These are phyloP conservation scores for Trematosphaeria pertusa DNA, from an alignment of 2,329 filamentous ascomycete species.

Conservation along the genomic window DNA sequence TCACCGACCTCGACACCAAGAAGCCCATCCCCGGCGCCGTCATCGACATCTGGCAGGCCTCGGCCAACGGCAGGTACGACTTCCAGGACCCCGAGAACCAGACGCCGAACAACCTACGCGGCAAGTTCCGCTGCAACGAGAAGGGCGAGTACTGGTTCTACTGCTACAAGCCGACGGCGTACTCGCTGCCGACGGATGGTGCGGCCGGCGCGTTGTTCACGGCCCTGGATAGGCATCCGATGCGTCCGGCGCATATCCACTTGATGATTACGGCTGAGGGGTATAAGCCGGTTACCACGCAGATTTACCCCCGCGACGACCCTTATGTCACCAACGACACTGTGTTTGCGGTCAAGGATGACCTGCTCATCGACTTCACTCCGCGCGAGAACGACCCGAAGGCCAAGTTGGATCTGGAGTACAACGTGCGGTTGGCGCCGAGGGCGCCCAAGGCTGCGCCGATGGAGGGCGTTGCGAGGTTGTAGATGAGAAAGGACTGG, in stretches of 20 bases:
- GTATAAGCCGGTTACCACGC: slow-evolving; percentile 64
- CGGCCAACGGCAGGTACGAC: slow-evolving; percentile 77
- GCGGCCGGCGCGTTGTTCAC: slow-evolving; percentile 62
- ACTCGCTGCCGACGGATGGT: slow-evolving; percentile 69
- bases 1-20: slow-evolving; percentile 70
- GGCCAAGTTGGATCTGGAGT: slow-evolving; percentile 66
- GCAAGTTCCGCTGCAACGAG: slow-evolving; percentile 75
- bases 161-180: slow-evolving; percentile 76
- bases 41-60: slow-evolving; percentile 81
- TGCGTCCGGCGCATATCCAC: slow-evolving; percentile 69
- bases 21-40: slow-evolving; percentile 71
- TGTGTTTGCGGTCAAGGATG: slow-evolving; percentile 68
- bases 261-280: slow-evolving; percentile 62
- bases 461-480: slow-evolving; percentile 39
- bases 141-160: slow-evolving; percentile 76
- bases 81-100: slow-evolving; percentile 77
- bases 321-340: slow-evolving; percentile 65
- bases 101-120: slow-evolving; percentile 75
- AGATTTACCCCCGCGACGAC: slow-evolving; percentile 66
- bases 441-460: slow-evolving; percentile 38
- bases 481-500: slow-evolving; percentile 38
- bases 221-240: slow-evolving; percentile 64
- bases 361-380: slow-evolving; percentile 64
- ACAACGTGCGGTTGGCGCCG: slow-evolving; percentile 65
- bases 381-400: slow-evolving; percentile 59